Percentiles rank a stretch among this genome's conserved stretches.
Conservation (phyloP, 148 eudicot species). For the Suaeda aralocaspica region DNA sequence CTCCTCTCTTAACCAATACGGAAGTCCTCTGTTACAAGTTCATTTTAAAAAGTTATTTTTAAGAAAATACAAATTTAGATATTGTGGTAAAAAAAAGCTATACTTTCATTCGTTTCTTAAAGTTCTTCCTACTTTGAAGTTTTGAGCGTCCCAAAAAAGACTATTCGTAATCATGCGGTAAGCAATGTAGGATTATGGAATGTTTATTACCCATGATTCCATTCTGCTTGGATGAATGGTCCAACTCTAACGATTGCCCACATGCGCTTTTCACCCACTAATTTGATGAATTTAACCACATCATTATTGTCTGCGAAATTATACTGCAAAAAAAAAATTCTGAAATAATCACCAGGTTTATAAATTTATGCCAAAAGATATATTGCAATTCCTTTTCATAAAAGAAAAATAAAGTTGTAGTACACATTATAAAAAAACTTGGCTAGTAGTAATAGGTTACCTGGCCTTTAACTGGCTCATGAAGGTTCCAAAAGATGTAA, state of each 20-base stretch:
- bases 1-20: slow-evolving; percentile 73
- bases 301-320: slow-evolving; percentile 57
- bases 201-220: slow-evolving; percentile 69
- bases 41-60: too few relatives aligned
- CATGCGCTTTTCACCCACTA: slow-evolving; percentile 52
- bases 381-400: too few relatives aligned
- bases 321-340: slow-evolving; percentile 40
- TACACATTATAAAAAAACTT: too few relatives aligned
- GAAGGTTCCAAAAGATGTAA: slow-evolving; percentile 46
- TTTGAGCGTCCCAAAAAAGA: too few relatives aligned
- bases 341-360: neutral
- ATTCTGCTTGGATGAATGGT: slow-evolving; percentile 84
- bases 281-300: slow-evolving; percentile 58
- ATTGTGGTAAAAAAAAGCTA: too few relatives aligned
- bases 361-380: neutral
- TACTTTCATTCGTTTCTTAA: too few relatives aligned
- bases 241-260: slow-evolving; percentile 65
- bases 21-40: slow-evolving; percentile 60
- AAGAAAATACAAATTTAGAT: too few relatives aligned
- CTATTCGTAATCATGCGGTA: too few relatives aligned
- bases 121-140: too few relatives aligned
- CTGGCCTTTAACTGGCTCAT: slow-evolving; percentile 40
- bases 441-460: too few relatives aligned
- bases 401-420: neutral
- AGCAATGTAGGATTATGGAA: neutral